Percentiles rank a stretch among this genome's conserved stretches.
Conservation (phyloP, 257 asterid genomes). For the Jacaranda mimosifolia region DNA sequence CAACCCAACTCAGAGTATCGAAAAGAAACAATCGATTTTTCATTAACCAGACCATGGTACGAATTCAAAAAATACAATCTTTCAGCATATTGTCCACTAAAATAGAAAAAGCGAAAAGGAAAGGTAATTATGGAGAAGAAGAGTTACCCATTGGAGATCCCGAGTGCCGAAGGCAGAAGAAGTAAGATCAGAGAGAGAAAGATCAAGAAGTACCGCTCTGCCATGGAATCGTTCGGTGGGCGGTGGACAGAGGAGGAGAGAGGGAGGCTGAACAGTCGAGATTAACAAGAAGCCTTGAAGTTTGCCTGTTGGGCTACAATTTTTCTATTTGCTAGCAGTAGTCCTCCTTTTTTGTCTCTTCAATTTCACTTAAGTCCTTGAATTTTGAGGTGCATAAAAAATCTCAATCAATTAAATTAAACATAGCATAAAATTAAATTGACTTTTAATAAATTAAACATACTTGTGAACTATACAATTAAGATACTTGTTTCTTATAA, state of each 20-base stretch:
- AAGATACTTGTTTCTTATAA: neutral
- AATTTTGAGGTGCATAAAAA: neutral
- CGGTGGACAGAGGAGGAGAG: constrained; percentile 12
- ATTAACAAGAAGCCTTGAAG: constrained; percentile 6
- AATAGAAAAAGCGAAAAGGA: neutral
- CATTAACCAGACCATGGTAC: neutral
- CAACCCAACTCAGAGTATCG: constrained; percentile 14
- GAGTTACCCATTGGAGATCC: constrained; percentile 57
- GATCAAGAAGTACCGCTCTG: constrained; percentile 36
- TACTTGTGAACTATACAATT: neutral
- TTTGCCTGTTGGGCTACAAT: neutral
- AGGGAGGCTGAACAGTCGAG: neutral
- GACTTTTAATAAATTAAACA: neutral
- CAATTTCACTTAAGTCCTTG: neutral
- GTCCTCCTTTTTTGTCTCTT: no score
- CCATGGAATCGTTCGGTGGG: constrained; percentile 35
- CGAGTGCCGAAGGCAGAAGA: constrained; percentile 46
- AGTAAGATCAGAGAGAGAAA: constrained; percentile 44
- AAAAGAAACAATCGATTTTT: constrained; percentile 9
- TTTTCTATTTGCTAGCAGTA: neutral
- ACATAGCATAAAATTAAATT: neutral
- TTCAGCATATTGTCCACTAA: neutral
- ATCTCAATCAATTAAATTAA: neutral
- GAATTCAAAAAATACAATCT: neutral
- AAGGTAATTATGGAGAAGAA: constrained; percentile 23